Conservation (phyloP, 257 asterid species). For the Fraxinus anomala region DNA sequence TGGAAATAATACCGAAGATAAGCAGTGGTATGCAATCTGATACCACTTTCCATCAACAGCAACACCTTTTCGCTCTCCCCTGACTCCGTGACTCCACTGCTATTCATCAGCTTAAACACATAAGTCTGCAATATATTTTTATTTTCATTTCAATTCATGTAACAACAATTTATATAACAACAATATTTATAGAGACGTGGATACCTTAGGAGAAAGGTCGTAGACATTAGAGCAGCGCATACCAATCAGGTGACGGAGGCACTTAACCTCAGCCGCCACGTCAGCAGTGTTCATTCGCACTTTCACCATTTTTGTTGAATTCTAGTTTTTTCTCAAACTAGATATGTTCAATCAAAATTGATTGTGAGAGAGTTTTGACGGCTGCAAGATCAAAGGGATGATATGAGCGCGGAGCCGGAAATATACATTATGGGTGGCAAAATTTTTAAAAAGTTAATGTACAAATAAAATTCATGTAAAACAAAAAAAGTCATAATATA, state of each 20-base stretch:
- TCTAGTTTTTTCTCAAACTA: not conserved
- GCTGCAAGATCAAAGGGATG: too few species aligned
- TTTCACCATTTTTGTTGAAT: conserved; percentile 69
- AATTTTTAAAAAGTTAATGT: too few species aligned
- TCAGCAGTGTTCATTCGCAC: conserved; percentile 99
- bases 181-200: not conserved
- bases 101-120: conserved; percentile 94
- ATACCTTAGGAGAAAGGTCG: conserved; percentile 90
- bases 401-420: too few species aligned
- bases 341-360: not conserved
- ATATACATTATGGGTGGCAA: too few species aligned
- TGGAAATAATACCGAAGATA: conserved; percentile 64
- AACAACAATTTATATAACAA: not conserved
- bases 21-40: conserved; percentile 89
- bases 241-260: conserved; percentile 88
- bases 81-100: conserved; percentile 92
- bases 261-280: conserved; percentile 99
- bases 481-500: too few species aligned
- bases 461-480: too few species aligned
- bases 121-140: conserved; percentile 65
- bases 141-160: not conserved
- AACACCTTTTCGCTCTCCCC: conserved; percentile 98
- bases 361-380: too few species aligned
- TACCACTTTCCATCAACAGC: conserved; percentile 96
- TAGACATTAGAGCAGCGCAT: conserved; percentile 98